Conservation (phyloP, 805 yeast genomes). For the Metschnikowia peoriensis region DNA sequence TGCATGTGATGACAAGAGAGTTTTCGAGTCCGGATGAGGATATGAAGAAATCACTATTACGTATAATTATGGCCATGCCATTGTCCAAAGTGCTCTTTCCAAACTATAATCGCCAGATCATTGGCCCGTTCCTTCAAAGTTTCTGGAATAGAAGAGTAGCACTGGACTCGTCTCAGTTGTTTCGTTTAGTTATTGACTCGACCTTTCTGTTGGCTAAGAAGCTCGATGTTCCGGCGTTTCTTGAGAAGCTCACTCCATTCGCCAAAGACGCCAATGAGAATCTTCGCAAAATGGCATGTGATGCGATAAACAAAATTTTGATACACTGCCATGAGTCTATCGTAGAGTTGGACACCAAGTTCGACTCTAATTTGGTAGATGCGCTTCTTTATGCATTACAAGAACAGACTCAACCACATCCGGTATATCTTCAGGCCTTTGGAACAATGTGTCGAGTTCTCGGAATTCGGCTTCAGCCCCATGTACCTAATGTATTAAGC, state of each 20-base stretch:
- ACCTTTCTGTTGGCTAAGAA: constrained; percentile 64
- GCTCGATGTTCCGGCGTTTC: constrained; percentile 60
- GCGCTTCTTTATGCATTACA: constrained; percentile 80
- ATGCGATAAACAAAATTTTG: constrained; percentile 59
- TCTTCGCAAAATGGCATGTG: constrained; percentile 74
- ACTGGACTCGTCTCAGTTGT: constrained; percentile 51
- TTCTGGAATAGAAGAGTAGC: constrained; percentile 89
- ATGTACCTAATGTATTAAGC: constrained; percentile 67
- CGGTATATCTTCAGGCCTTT: constrained; percentile 57
- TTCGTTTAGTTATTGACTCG: constrained; percentile 66
- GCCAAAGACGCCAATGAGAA: constrained; percentile 84
- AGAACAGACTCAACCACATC: constrained; percentile 63
- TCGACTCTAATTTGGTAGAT: constrained; percentile 70
- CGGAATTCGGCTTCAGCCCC: constrained; percentile 65
- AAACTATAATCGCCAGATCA: constrained; percentile 43
- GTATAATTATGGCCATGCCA: constrained; percentile 66
- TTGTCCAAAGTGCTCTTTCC: constrained; percentile 56
- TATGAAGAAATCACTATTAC: constrained; percentile 71
- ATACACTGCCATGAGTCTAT: constrained; percentile 31
- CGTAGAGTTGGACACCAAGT: constrained; percentile 57
- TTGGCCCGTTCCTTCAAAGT: constrained; percentile 59
- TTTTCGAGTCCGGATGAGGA: constrained; percentile 84
- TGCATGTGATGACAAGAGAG: constrained; percentile 66
- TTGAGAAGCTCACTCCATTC: constrained; percentile 54
- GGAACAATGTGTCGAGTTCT: constrained; percentile 61